Base-by-base conservation (phyloP, 2,329 filamentous ascomycete species). In the Pezizomycotina sp. region DNA sequence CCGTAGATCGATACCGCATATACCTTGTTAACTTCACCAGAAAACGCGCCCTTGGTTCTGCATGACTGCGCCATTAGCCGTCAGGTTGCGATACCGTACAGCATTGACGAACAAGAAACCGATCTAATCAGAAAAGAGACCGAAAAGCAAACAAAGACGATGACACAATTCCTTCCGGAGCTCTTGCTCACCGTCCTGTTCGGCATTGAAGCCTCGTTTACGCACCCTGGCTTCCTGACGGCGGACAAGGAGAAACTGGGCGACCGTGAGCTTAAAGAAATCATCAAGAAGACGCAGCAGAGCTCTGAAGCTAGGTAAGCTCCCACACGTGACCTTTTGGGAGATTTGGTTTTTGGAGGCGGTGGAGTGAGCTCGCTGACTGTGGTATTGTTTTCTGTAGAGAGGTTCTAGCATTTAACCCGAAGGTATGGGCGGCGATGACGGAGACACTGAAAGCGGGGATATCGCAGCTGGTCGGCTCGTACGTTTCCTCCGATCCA, bases 171-270 rank as follows among this genome's bases (percentile, higher is more conserved):
- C 29, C 33, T 52, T 19, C 47, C 48, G 27, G 50, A 51, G 9
- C 44, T 51, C 34, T 46, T 51, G 40, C 34, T 51, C 6, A 42
- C 47, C 31, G 42, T 52, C 21, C 40, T 51, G 31, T 51, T 48
- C 40, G 47, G 50, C 24, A 50, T 45, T 23, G 46, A 51, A 37
- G 49, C 50, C n/a, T 51, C 45, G 15, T 53, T 52, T 36, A 52
- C 47, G 12, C 47, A 51, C 28, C 50, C 47, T 1, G 48, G 48
- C 21, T 41, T 52, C 6, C 45, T 52, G 8, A 39, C 49, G 10
- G 44, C 49, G 14, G 43, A 47, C 15, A 50, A 50, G 22, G 48
- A 52, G 36, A 45, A 44, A 31, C 37, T 50, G 3, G 45, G 49
- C 15, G 50, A 52, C 31, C 38, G 42, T 26, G 50, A 52, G 39